These are phyloP conservation scores for Pestalotiopsis sp. DNA, from an alignment of 2,329 filamentous ascomycete species.

Conservation along the genomic window DNA sequence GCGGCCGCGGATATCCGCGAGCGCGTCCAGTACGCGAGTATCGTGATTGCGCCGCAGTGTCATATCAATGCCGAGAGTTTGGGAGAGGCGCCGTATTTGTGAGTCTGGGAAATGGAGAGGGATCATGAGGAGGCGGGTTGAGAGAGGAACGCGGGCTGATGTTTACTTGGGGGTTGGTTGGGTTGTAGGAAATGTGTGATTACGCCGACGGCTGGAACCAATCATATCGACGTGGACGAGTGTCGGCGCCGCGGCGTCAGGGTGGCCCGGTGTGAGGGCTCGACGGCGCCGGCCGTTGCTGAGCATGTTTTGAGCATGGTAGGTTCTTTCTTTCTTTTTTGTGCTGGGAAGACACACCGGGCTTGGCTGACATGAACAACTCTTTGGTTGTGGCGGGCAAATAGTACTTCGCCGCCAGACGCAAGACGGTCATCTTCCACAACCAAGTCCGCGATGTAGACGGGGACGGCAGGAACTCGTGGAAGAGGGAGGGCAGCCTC, in stretches of 20 bases:
- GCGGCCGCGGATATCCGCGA: slow-evolving; percentile 17
- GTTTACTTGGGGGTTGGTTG: background rate
- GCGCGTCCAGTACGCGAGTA: slow-evolving; percentile 25
- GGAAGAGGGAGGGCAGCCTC: slow-evolving; percentile 22
- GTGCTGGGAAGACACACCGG: background rate
- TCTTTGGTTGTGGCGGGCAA: rapidly evolving
- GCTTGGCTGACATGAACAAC: background rate
- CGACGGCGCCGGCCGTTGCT: slow-evolving; percentile 21
- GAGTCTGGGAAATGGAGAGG: slow-evolving; percentile 8
- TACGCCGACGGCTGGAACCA: slow-evolving; percentile 20
- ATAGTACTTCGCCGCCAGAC: slow-evolving; percentile 26
- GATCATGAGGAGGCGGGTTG: no score
- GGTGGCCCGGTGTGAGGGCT: slow-evolving; percentile 21
- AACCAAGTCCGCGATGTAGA: slow-evolving; percentile 19
- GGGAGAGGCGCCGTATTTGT: slow-evolving; percentile 26
- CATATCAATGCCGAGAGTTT: slow-evolving; percentile 21
- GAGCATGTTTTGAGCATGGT: slow-evolving; percentile 26
- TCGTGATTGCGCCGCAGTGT: slow-evolving; percentile 21
- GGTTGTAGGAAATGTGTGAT: slow-evolving; percentile 23
- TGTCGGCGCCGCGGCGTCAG: slow-evolving; percentile 23
- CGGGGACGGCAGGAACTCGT: slow-evolving; percentile 17
- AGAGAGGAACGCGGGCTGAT: background rate
- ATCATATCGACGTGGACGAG: slow-evolving; percentile 25
- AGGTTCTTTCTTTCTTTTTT: background rate
- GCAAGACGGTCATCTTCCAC: slow-evolving; percentile 24